Conservation (phyloP, 164 flowering plant species). For the Dillenia turbinata region DNA sequence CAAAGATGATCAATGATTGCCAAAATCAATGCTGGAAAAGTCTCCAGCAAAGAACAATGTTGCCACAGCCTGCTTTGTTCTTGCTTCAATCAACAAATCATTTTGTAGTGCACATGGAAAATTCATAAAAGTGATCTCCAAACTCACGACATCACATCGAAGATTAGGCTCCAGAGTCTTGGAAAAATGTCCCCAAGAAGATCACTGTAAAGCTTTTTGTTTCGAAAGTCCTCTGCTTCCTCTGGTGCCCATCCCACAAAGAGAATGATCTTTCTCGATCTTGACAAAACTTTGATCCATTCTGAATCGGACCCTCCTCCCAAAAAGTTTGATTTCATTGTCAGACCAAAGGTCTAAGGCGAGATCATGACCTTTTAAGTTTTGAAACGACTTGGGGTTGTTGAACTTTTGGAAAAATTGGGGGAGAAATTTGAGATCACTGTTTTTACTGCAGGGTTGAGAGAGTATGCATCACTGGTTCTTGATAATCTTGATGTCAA, state of each 20-base stretch:
- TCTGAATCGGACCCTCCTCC: slow-evolving; percentile 57
- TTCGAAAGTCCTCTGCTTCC: slow-evolving; percentile 29
- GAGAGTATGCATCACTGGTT: slow-evolving; percentile 74
- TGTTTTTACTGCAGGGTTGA: slow-evolving; percentile 81
- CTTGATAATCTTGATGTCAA: slow-evolving; percentile 53
- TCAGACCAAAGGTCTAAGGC: slow-evolving; percentile 60
- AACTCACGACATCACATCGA: slow-evolving; percentile 33
- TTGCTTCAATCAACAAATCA: slow-evolving; percentile 61
- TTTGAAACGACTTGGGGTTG: slow-evolving; percentile 72
- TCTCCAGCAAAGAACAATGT: slow-evolving; percentile 31
- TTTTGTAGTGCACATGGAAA: slow-evolving; percentile 63
- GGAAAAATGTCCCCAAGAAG: slow-evolving; percentile 12
- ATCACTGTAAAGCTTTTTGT: slow-evolving; percentile 11
- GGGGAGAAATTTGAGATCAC: slow-evolving; percentile 55
- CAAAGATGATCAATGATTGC: slow-evolving; percentile 39
- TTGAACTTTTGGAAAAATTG: slow-evolving; percentile 51
- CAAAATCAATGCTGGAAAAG: slow-evolving; percentile 30
- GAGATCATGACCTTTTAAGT: slow-evolving; percentile 51
- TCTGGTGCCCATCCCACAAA: slow-evolving; percentile 27
- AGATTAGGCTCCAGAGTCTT: slow-evolving; percentile 39
- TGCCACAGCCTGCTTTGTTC: slow-evolving; percentile 30
- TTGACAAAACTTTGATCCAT: slow-evolving; percentile 83
- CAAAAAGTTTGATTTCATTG: slow-evolving; percentile 61
- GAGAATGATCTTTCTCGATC: slow-evolving; percentile 66
- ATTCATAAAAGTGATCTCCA: slow-evolving; percentile 56